Evolutionary conservation across 2,329 filamentous ascomycete genomes (phyloP).

Genomic region (Aphanoascus verrucosus): DNA sequence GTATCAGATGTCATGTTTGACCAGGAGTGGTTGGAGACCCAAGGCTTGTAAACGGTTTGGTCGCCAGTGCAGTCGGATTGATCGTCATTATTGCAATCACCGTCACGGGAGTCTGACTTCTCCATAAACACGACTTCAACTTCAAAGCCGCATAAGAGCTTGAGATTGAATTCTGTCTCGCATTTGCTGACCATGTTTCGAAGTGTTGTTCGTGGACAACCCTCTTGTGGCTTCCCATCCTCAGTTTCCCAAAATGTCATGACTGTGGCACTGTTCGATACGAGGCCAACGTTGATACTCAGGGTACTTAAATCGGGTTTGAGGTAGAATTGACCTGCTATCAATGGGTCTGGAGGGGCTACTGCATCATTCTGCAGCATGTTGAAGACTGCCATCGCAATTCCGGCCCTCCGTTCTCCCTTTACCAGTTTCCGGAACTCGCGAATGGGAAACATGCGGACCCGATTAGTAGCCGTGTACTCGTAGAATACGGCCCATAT

Average conservation of each 20-base stretch:
- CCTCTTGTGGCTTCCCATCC: slow-evolving; percentile 40
- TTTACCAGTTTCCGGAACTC: slow-evolving; percentile 42
- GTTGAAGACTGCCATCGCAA: slow-evolving; percentile 54
- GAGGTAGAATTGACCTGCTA: slow-evolving; percentile 56
- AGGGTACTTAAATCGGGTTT: slow-evolving; percentile 56
- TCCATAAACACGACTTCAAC: slow-evolving; percentile 66
- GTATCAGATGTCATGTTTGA: slow-evolving; percentile 54
- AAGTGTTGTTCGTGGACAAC: slow-evolving; percentile 59
- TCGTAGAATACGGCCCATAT: slow-evolving; percentile 69
- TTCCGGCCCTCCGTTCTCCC: slow-evolving; percentile 44
- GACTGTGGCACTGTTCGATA: slow-evolving; percentile 51
- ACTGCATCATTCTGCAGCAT: slow-evolving; percentile 57
- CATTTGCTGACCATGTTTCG: slow-evolving; percentile 45
- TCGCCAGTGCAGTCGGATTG: slow-evolving; percentile 14
- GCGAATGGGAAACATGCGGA: slow-evolving; percentile 56
- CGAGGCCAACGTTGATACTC: slow-evolving; percentile 43
- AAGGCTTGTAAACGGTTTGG: slow-evolving; percentile 34
- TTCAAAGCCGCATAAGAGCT: slow-evolving; percentile 65
- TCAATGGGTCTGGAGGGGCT: slow-evolving; percentile 41
- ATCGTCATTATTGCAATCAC: too few species aligned
- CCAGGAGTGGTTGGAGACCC: slow-evolving; percentile 60
- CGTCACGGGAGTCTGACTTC: slow-evolving; percentile 25
- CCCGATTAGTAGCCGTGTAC: slow-evolving; percentile 58
- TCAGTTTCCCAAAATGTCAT: slow-evolving; percentile 55
- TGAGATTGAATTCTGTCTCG: slow-evolving; percentile 41